phyloP scores from a whole-genome alignment of 306 rosid genomes.

The Acacia melanoxylon region DNA sequence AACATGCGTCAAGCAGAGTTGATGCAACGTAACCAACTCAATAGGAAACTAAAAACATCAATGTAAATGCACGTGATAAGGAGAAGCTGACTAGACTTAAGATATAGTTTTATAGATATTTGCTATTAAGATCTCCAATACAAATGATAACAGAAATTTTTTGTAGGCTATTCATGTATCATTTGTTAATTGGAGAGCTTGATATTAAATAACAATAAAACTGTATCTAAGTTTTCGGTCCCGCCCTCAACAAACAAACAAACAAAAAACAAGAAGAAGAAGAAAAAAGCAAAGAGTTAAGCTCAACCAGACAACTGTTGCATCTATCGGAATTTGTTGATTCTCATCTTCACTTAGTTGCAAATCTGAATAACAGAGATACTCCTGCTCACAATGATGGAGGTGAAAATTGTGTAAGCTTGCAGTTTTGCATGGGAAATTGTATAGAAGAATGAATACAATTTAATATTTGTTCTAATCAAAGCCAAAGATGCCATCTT shows the following conservation, averaged over 20 bases:
- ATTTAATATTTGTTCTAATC: slow-evolving; percentile 19
- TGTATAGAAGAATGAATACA: background rate
- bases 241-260: background rate
- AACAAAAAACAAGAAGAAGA: background rate
- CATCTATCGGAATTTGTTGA: slow-evolving; percentile 33
- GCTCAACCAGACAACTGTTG: slow-evolving; percentile 40
- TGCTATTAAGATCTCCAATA: background rate
- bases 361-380: slow-evolving; percentile 19
- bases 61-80: slow-evolving; percentile 32
- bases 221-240: background rate
- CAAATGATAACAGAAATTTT: background rate
- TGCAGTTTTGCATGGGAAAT: slow-evolving; percentile 37
- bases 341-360: slow-evolving; percentile 37
- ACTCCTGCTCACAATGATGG: slow-evolving; percentile 35
- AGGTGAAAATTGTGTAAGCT: slow-evolving; percentile 3
- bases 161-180: background rate
- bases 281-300: background rate
- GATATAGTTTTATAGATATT: background rate
- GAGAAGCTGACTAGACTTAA: slow-evolving; percentile 4
- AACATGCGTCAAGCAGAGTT: slow-evolving; percentile 32
- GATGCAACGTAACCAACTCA: slow-evolving; percentile 32
- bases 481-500: slow-evolving; percentile 34
- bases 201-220: background rate
- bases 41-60: slow-evolving; percentile 18
- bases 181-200: background rate